These are phyloP conservation scores for Jatropha podagrica DNA, from an alignment of 441 rosid genomes.

Conservation along the genomic window DNA sequence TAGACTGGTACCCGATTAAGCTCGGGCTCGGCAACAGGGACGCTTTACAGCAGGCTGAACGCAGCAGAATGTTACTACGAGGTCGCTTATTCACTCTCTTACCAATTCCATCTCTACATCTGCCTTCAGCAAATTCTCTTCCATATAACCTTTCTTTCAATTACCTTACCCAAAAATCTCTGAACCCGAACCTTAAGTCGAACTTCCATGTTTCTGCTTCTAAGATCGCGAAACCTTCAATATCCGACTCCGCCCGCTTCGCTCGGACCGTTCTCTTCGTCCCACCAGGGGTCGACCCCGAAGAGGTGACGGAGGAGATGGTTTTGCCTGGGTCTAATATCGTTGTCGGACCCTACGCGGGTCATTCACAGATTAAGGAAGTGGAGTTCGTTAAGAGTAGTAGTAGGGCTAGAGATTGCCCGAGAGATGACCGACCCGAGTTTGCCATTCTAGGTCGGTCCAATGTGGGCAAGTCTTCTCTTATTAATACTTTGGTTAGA, in stretches of 20 bases:
- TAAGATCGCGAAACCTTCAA: constrained; percentile 35
- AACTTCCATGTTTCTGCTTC: constrained; percentile 39
- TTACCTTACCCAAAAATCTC: constrained; percentile 25
- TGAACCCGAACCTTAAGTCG: constrained; percentile 8
- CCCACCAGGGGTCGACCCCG: constrained; percentile 62
- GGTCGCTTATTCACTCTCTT: constrained; percentile 39
- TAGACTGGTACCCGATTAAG: too few relatives aligned
- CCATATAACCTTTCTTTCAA: constrained; percentile 26
- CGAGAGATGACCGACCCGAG: constrained; percentile 73
- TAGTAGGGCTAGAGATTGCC: constrained; percentile 81
- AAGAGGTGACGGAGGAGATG: constrained; percentile 61
- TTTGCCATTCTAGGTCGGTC: constrained; percentile 86
- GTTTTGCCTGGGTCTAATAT: constrained; percentile 80
- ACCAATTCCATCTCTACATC: constrained; percentile 24
- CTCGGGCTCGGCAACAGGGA: neutral
- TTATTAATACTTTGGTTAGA: constrained; percentile 74
- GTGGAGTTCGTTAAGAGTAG: constrained; percentile 90
- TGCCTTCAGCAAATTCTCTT: constrained; percentile 9
- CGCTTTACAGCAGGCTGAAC: too few relatives aligned
- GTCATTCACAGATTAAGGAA: constrained; percentile 81
- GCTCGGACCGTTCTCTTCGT: constrained; percentile 47
- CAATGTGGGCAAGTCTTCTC: constrained; percentile 92
- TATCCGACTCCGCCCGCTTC: constrained; percentile 41
- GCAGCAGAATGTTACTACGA: constrained; percentile 38
- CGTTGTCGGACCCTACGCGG: constrained; percentile 80